A percentile compares a stretch with the other conserved stretches of the same genome.
Evolutionary conservation across 768 basidiomycete genomes (phyloP).

Genomic region (Clitopilus passeckerianus): DNA sequence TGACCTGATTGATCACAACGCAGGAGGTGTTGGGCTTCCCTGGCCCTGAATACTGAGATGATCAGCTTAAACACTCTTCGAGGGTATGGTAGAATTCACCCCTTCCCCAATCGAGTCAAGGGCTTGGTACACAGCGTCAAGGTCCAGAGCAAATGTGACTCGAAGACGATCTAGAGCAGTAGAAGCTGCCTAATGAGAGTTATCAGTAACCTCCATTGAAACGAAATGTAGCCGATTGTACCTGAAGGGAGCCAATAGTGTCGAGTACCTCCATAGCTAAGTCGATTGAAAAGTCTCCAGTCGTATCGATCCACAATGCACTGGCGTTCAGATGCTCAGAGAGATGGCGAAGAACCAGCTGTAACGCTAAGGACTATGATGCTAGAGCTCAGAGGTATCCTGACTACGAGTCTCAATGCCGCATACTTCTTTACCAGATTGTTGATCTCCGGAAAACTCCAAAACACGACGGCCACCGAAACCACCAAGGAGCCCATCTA

Average conservation of each 20-base stretch:
- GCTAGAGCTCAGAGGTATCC: neutral
- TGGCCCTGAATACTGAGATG: constrained; percentile 8
- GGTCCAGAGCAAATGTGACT: constrained; percentile 52
- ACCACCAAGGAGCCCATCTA: constrained; percentile 50
- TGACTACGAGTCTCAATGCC: neutral
- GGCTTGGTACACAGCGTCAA: constrained; percentile 47
- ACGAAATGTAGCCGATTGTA: neutral
- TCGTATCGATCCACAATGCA: constrained; percentile 70
- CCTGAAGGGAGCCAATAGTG: constrained; percentile 18
- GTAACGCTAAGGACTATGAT: constrained; percentile 56
- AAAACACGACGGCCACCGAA: constrained; percentile 49
- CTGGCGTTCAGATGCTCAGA: constrained; percentile 24
- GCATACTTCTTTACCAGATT: constrained; percentile 67
- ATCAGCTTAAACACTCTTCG: neutral
- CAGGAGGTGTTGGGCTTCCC: constrained; percentile 25
- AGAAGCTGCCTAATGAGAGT: constrained; percentile 15
- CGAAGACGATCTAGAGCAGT: constrained; percentile 50
- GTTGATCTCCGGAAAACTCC: constrained; percentile 64
- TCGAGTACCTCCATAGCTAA: constrained; percentile 34
- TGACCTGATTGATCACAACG: constrained; percentile 63
- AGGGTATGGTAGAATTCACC: neutral
- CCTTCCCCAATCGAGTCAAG: constrained; percentile 36
- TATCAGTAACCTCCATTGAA: constrained; percentile 1
- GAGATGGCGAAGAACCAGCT: constrained; percentile 54
- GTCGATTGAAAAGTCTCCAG: constrained; percentile 58